Percentiles rank a stretch among this genome's conserved stretches.
Conservation (phyloP, 1,284 basidiomycete genomes). For the Coriolopsis trogii region DNA sequence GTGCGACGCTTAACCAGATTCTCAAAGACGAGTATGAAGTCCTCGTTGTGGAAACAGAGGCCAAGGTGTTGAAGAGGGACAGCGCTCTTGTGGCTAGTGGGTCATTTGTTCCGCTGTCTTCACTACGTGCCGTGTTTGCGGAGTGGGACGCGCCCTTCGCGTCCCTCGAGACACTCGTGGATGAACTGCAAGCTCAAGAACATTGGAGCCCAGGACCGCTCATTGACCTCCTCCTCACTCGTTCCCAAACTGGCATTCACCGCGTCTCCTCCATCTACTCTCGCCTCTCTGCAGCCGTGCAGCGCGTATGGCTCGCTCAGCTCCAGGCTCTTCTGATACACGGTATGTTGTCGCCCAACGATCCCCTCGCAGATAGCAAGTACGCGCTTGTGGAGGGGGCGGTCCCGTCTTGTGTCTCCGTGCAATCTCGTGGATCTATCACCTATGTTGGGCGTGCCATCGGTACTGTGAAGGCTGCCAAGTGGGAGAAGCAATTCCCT, state of each 20-base stretch:
- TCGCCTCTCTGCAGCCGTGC: slow-evolving; percentile 70
- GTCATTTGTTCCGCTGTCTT: slow-evolving; percentile 82
- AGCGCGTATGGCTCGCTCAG: slow-evolving; percentile 79
- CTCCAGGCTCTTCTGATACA: slow-evolving; percentile 79
- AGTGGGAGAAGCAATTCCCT: slow-evolving; percentile 77
- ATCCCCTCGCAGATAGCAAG: slow-evolving; percentile 59
- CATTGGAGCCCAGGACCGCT: slow-evolving; percentile 74
- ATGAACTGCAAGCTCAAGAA: slow-evolving; percentile 56
- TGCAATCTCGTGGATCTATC: slow-evolving; percentile 77
- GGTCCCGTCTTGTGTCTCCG: slow-evolving; percentile 74
- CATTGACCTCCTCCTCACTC: slow-evolving; percentile 73
- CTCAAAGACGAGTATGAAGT: slow-evolving; percentile 79
- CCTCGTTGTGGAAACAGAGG: slow-evolving; percentile 80
- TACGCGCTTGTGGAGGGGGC: slow-evolving; percentile 62
- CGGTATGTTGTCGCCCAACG: slow-evolving; percentile 62
- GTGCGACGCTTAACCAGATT: slow-evolving; percentile 70
- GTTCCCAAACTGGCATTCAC: slow-evolving; percentile 76
- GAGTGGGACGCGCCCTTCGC: slow-evolving; percentile 84
- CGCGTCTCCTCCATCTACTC: slow-evolving; percentile 72
- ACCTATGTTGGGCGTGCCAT: slow-evolving; percentile 87
- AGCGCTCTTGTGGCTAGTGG: slow-evolving; percentile 70
- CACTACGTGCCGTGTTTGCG: slow-evolving; percentile 78
- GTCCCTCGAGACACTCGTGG: slow-evolving; percentile 64
- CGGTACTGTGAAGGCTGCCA: slow-evolving; percentile 80
- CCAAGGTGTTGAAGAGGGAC: slow-evolving; percentile 74